Base-by-base conservation (phyloP, 768 basidiomycete genomes). In the Lactifluus subvellereus region DNA sequence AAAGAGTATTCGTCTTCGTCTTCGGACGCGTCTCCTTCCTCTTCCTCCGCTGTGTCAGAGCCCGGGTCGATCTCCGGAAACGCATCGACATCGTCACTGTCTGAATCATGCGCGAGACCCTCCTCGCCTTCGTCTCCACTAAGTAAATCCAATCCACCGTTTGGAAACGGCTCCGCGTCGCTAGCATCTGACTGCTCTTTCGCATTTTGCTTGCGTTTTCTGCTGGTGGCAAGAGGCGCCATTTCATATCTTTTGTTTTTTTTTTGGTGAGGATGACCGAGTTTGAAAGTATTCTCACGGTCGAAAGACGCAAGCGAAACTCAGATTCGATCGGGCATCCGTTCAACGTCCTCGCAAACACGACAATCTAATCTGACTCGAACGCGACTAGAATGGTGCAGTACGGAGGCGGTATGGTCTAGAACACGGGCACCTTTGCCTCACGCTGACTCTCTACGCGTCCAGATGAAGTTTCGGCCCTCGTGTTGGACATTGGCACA, bases 401-500 rank as follows among this genome's bases (percentile, higher is more conserved):
- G 71, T 91, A 91, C 72, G 91, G 91, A 35, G 91, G 91, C 78
- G 91, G 91, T 88, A 73, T 45, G 87, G 22, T 56, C 43, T 13
- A 50, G 16, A 37, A 14, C 35, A 45, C 43, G 18, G 35, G 6
- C 18, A 11, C 22, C 32, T 54, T 27, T 33, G 20, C 20, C 4
- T 61, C 7, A 32, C 45, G 35, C 38, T 65, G 37, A 59, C n/a
- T 43, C 16, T 57, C 6, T 42, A 54, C 53, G n/a, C 40, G 3
- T 30, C 13, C 64, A 97, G 95, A 98, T 72, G 95, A 98, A 77
- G 94, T 98, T n/a, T 89, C 94, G 40, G 97, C 96, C 35, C 78
- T 98, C 57, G 97, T 98, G 27, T 78, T 99, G 42, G 97, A 99
- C 77, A 89, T 98, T 72, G 97, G 97, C 33, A 80, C 90, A 11